phyloP scores from a whole-genome alignment of 306 rosid genomes.

The Macrotyloma uniflorum region DNA sequence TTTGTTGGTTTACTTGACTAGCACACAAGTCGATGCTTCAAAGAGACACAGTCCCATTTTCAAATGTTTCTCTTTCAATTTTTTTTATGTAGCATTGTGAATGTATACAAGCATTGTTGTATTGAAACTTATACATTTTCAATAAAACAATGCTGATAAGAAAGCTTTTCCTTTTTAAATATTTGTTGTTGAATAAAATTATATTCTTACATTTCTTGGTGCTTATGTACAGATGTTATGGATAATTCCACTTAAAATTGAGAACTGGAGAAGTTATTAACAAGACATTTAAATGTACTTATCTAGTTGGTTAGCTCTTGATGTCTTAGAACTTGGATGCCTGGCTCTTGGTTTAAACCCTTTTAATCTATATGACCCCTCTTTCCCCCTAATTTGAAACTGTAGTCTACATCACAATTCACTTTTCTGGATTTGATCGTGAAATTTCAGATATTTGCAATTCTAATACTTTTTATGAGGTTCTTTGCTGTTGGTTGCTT shows the following conservation, averaged over 20 bases:
- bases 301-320: background rate
- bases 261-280: background rate
- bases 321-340: background rate
- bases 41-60: background rate
- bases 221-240: background rate
- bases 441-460: background rate
- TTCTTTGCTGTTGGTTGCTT: conserved; percentile 16
- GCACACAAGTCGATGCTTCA: conserved; percentile 18
- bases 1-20: background rate
- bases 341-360: background rate
- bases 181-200: background rate
- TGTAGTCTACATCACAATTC: background rate
- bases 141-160: background rate
- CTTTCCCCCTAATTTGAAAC: background rate
- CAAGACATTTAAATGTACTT: background rate
- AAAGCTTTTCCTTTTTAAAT: background rate
- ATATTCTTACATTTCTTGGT: background rate
- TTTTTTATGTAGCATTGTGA: background rate
- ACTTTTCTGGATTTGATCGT: background rate
- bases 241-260: background rate
- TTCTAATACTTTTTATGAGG: background rate
- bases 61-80: background rate
- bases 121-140: no score
- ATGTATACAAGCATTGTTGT: background rate
- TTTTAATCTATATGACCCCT: background rate